Evolutionary conservation across 2,329 filamentous ascomycete genomes (phyloP), one percentile per base, ranked within the genome.

Genomic region (Stromatinia cepivora): DNA sequence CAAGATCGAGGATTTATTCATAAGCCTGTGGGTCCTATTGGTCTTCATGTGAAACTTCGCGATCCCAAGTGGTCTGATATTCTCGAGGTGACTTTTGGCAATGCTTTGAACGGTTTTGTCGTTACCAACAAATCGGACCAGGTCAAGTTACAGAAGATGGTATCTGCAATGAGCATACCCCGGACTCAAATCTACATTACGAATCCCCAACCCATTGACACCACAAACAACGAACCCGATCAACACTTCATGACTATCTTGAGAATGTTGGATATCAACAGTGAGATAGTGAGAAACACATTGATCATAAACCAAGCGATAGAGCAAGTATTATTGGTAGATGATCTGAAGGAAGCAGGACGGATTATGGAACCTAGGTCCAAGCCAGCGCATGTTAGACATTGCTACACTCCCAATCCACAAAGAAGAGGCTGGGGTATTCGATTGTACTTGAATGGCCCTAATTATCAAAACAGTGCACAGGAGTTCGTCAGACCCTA

Each of bases 1-100:
- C 81, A 83, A n/a, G 92, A 97, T 69, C 79, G 72, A 3, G 84
- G 88, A 0, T 98, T 96, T 77, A 81, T 83, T 34, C 82, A 86
- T 56, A 89, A 86, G 71, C 95, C 95, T 2, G 83, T 98, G 46
- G 95, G 95, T 0, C 95, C 95, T 0, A 83, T 98, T 20, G 95
- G 94, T 42, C 83, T 88, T 34, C 87, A 95, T 76, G 85, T 99
- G 65, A 89, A 88, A 73, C 82, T 99, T 34, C 81, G 88, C 48
- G 89, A 94, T 73, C 90, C 92, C 0, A 85, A 92, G 74, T 99
- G 95, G 95, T 91, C 90, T 1, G 86, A 87, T 0, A 88, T 97
- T 56, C 79, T 99, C 20, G 95, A 99, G 78, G 90, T 86, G 72
- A 87, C 87, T 1, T 85, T 97, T 58, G 92, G 92, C n/a, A 80